Base-by-base conservation (phyloP, 2,329 filamentous ascomycete genomes). In the Acephala macrosclerotiorum region DNA sequence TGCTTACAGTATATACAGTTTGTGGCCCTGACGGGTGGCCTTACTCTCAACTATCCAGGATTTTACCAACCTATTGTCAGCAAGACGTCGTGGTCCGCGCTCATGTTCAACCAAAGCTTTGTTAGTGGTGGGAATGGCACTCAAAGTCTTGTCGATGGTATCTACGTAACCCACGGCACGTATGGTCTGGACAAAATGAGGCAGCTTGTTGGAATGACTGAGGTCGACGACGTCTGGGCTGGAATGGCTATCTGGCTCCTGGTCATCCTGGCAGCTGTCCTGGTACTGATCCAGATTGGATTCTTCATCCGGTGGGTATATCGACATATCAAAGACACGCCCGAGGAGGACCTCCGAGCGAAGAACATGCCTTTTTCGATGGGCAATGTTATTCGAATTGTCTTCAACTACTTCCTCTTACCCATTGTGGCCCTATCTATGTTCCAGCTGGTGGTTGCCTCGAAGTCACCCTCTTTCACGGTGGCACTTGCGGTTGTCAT, bases 1-100 rank as follows among this genome's bases (percentile, higher is more conserved):
- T 99, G 96, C 75, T 84, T 99, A 63, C 94, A 98, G 79, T 98
- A 99, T 77, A 92, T 99, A 20, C 96, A 99, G 76, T 99, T 97
- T 73, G 85, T 96, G 62, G 90, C 92, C 25, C 81, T 99, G 65
- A 96, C 94, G 0, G 95, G 95, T n/a, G 90, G 91, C 42, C 83
- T 99, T 65, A 93, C 91, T 8, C 83, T 99, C 69, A 89, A 90
- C 71, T 99, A 98, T 74, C 96, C 96, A 0, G 96, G 96, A 12
- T 99, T 92, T 76, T 99, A 94, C 77, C 95, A 97, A 76, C 96
- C 96, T 4, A 91, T 93, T 8, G 87, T 95, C 64, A 97, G 94
- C 77, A 92, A 95, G 77, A 91, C 87, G 16, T 89, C 91, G 45
- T 99, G 96, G 96, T 96, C 95, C 0, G 81, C 89, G 5, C 86